Base-by-base conservation (phyloP, 2,329 filamentous ascomycete genomes). In the Colletotrichum theobromicola region DNA sequence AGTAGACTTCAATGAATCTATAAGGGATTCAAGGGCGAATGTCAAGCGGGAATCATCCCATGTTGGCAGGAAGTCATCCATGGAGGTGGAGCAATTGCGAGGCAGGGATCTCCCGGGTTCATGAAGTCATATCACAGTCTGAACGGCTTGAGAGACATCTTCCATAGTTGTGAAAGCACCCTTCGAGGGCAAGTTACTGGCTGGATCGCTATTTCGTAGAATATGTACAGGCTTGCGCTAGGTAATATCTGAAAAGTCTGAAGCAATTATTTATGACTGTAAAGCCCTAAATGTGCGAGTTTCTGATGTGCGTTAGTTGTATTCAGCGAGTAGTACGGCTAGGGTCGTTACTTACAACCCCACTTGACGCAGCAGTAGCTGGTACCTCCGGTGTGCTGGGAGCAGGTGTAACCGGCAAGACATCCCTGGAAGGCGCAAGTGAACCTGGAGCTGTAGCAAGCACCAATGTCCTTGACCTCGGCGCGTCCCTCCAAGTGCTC, bases 311-410 rank as follows among this genome's bases (percentile, higher is more conserved):
- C n/a, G n/a, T 46, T 46, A 46, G n/a, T 46, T 21, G 5, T 46
- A 2, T 46, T 46, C n/a, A 6, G 21, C 42, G n/a, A 21, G 42
- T 4, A 21, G 42, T 6, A 46, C n/a, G 6, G 42, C 42, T 0
- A n/a, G 21, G 1, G 42, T 7, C 88, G 12, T 13, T 16, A 42
- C 64, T 67, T 21, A 67, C 64, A 67, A 46, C 42, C 42, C 64
- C 64, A 67, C 64, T 58, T 67, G 64, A 67, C 64, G 32, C 64
- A 67, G 64, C 64, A 67, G 32, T 35, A 67, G 64, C 7, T 24
- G 5, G 30, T 58, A 5, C 50, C 64, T 5, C 64, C 64, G 7
- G 30, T 57, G 50, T 58, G 46, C 50, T 67, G 30, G 26, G 30
- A 35, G 32, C 64, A 67, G 3, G 21, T 30, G 46, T 37, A 68